Conservation (phyloP, 768 basidiomycete genomes). For the Boletus subparvulus region DNA sequence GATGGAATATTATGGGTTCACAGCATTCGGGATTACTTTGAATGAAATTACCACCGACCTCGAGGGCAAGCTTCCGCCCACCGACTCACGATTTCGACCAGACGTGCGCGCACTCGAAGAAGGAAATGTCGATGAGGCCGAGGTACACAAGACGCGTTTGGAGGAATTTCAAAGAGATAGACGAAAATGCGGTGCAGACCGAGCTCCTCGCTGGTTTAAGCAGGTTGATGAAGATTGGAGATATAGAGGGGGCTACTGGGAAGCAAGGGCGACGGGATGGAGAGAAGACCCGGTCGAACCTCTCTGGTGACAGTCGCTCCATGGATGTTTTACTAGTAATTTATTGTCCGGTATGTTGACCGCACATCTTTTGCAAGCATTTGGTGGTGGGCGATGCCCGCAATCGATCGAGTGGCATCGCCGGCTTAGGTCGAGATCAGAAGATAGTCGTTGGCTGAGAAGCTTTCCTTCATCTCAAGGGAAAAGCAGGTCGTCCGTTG, state of each 20-base stretch:
- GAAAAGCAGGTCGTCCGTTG: too few relatives aligned
- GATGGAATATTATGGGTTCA: conserved; percentile 79
- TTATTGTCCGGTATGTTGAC: too few relatives aligned
- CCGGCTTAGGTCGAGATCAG: too few relatives aligned
- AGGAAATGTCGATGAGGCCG: conserved; percentile 68
- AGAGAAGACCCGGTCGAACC: conserved; percentile 46
- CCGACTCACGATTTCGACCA: conserved; percentile 79
- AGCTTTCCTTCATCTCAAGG: too few relatives aligned
- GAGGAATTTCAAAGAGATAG: conserved; percentile 79
- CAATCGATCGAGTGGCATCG: too few relatives aligned
- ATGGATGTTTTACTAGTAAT: not conserved
- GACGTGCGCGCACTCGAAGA: conserved; percentile 84
- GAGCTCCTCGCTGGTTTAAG: conserved; percentile 73
- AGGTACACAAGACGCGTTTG: conserved; percentile 65
- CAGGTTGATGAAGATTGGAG: conserved; percentile 69
- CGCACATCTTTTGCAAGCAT: too few relatives aligned
- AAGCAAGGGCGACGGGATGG: conserved; percentile 66
- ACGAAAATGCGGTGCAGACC: conserved; percentile 57
- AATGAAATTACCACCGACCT: conserved; percentile 77
- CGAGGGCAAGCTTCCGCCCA: conserved; percentile 62
- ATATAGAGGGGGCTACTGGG: conserved; percentile 84
- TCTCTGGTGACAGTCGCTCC: conserved; percentile 53
- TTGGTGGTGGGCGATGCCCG: too few relatives aligned
- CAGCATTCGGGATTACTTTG: conserved; percentile 72
- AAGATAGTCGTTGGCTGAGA: too few relatives aligned